Evolutionary conservation across 148 eudicot species (phyloP), one percentile per base, ranked within the genome.

Genomic region (Diospyros lotus): DNA sequence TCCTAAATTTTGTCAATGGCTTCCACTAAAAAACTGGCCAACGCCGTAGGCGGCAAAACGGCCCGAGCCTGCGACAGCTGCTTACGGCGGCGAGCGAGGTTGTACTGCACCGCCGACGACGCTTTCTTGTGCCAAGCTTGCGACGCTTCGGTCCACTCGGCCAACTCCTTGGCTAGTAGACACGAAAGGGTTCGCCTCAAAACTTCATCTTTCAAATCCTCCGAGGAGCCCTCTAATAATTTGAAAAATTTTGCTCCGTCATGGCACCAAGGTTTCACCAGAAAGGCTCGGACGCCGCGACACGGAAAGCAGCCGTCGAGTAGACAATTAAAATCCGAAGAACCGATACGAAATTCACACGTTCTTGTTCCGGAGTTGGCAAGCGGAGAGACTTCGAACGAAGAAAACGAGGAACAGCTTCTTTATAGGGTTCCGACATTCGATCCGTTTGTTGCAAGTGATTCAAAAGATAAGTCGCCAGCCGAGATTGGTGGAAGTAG

Each of bases 101-200:
- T 94, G 95, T 91, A 87, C 7, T 94, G 98, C 59, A 79, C 93
- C 0, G 88, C 97, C 0, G 98, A 91, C 54, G 97, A 94, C 52
- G 98, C 98, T 48, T 91, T 94, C 75, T 56, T 94, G 8, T 94
- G 98, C 69, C 95, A 88, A 76, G n/a, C 82, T 0, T 94, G 98
- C 55, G 97, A 94, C 63, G 77, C 82, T 17, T 83, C 89, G 0
- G 89, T 94, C 1, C 98, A 94, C 81, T 87, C 90, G 0, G 97
- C 91, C 0, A 94, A 91, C 80, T 80, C 88, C 1, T 73, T 94
- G 46, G 98, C 98, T 15, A 81, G 89, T 0, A 67, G 97, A 6
- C 98, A 94, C 71, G 89, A 94, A 65, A 83, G 97, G 53, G 89
- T 94, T 45, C 97, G 89, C 10, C 80, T 94, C 5, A 92, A 92